Evolutionary conservation across 1,284 basidiomycete species (phyloP).

Genomic region (Naganishia sp.): DNA sequence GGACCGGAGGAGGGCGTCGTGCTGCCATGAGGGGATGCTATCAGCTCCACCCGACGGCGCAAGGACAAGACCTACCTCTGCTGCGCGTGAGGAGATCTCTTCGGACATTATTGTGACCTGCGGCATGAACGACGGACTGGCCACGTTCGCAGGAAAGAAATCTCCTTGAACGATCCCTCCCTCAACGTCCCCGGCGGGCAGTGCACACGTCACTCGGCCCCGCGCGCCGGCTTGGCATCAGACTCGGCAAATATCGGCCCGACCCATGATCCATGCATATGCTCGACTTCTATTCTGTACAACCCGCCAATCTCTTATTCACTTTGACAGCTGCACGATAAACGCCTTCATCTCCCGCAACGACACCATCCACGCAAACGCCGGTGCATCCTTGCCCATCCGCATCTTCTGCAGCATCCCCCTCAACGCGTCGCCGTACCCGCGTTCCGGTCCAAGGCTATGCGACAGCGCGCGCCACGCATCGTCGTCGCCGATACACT

Average conservation of each 20-base stretch:
- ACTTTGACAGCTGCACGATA: constrained; percentile 1
- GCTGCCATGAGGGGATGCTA: constrained; percentile 22
- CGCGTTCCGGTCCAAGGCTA: constrained; percentile 21
- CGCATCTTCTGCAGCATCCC: constrained; percentile 4
- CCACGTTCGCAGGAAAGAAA: too few species aligned
- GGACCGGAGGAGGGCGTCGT: constrained; percentile 35
- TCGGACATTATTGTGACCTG: constrained; percentile 10
- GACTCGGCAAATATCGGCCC: not conserved
- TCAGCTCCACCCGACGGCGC: too few species aligned
- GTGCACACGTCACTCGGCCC: too few species aligned
- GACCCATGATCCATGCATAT: too few species aligned
- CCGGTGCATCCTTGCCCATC: constrained; percentile 4
- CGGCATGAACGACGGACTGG: too few species aligned
- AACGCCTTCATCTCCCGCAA: constrained; percentile 27
- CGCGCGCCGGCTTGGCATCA: too few species aligned
- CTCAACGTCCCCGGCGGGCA: too few species aligned
- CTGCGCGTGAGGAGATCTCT: constrained; percentile 23
- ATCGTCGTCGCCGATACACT: constrained; percentile 51
- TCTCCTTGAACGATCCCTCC: too few species aligned
- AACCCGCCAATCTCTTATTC: too few species aligned
- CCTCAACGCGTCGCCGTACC: constrained; percentile 16
- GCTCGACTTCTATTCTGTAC: too few species aligned
- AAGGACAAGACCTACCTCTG: not conserved
- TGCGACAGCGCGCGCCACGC: constrained; percentile 39
- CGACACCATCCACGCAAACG: constrained; percentile 27